Evolutionary conservation across 257 asterid species (phyloP), one percentile per base, ranked within the genome.

Genomic region (Solanum sitiens): DNA sequence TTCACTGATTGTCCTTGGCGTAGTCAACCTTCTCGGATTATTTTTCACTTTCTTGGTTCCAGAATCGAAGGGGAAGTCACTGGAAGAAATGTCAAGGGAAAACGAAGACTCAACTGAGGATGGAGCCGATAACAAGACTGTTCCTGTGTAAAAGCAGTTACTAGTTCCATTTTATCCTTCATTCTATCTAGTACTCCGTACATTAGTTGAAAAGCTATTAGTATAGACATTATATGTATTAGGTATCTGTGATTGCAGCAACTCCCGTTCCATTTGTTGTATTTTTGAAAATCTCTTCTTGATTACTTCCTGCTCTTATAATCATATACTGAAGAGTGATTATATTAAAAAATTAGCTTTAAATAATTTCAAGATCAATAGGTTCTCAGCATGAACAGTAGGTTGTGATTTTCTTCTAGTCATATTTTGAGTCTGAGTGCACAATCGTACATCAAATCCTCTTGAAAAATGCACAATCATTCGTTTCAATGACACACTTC

Each of bases 31-130:
- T 8, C 27, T 93, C 7, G 96, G 96, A 1, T 71, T 91, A 79
- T 12, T 94, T 53, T 92, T 88, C 83, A 94, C 93, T 11, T 91
- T 93, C 88, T 87, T 94, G 91, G 95, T 94, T 11, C 95, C 94
- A 2, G 94, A 94, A 88, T 93, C 97, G 0, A 94, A 92, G 85
- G 96, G 96, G 2, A 94, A 90, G 53, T 93, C 96, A 4, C 90
- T 92, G 1, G 95, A 93, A 70, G 96, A 94, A 68, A 89, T 94
- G 86, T 89, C 94, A 0, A 91, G 93, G 4, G 94, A 93, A 83
- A 90, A 88, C 44, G 92, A 90, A 56, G 92, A 90, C 15, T 71
- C 67, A 18, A 2, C 53, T 0, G 67, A 86, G 8, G 67, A 25
- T 3, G 11, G 32, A 44, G 85, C 44, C 30, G 2, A 86, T 63